phyloP scores from a whole-genome alignment of 2,329 filamentous ascomycete species.

The Hypoxylon sp. region DNA sequence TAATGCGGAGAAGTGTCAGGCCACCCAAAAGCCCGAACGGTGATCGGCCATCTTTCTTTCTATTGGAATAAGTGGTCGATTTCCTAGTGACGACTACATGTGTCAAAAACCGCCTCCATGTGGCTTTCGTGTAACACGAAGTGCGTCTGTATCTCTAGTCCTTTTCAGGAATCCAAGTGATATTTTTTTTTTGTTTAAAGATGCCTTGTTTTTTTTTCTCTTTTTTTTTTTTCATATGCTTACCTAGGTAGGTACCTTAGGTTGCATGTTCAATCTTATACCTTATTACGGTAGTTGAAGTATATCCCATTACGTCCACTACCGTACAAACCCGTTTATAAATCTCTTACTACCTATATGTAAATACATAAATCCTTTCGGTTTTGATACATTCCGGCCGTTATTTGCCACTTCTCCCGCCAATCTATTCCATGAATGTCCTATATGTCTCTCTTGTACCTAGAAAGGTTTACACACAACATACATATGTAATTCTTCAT shows the following conservation, averaged over 20 bases:
- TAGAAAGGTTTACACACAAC: neutral
- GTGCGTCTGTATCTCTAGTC: neutral
- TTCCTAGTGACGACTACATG: constrained; percentile 3
- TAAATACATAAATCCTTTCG: neutral
- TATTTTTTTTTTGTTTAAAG: too few relatives aligned
- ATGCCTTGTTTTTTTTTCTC: too few relatives aligned
- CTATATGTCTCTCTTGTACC: constrained; percentile 18
- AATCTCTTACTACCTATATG: neutral
- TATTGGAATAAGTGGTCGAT: constrained; percentile 19
- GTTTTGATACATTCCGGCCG: constrained; percentile 17
- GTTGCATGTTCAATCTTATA: neutral
- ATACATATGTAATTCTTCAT: constrained; percentile 5
- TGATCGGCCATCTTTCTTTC: constrained; percentile 27
- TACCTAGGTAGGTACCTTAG: too few relatives aligned
- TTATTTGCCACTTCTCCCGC: constrained; percentile 27
- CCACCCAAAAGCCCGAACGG: constrained; percentile 37
- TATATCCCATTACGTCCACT: neutral
- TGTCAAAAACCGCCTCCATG: constrained; percentile 10
- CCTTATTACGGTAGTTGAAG: neutral
- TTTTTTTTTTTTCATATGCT: neutral
- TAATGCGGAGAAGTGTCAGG: constrained; percentile 42
- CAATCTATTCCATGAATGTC: constrained; percentile 16
- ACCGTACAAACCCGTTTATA: neutral
- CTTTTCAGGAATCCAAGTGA: too few relatives aligned
- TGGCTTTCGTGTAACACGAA: constrained; percentile 32